Percentiles rank a stretch among this genome's conserved stretches.
Conservation (phyloP, 192 early-diverging fungal species). For the Coemansia sp. region DNA sequence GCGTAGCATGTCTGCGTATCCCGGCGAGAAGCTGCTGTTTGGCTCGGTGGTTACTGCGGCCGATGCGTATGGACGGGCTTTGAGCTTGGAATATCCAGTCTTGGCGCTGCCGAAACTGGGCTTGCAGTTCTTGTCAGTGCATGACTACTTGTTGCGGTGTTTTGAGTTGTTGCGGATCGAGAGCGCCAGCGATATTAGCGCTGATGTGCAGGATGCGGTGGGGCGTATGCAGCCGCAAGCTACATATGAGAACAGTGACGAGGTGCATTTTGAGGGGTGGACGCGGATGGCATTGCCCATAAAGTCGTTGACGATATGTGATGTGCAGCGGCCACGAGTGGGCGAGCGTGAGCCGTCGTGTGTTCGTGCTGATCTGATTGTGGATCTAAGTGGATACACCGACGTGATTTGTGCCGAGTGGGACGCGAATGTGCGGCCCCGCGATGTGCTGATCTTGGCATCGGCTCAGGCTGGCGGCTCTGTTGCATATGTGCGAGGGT, state of each 20-base stretch:
- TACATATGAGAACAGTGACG: slow-evolving; percentile 21
- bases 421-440: slow-evolving; percentile 74
- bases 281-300: slow-evolving; percentile 86
- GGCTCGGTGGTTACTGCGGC: slow-evolving; percentile 67
- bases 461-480: neutral
- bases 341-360: slow-evolving; percentile 63
- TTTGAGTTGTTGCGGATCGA: slow-evolving; percentile 84
- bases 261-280: slow-evolving; percentile 88
- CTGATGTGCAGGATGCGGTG: slow-evolving; percentile 88
- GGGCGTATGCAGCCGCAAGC: slow-evolving; percentile 71
- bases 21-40: slow-evolving; percentile 63
- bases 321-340: slow-evolving; percentile 57
- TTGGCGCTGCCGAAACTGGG: slow-evolving; percentile 84
- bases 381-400: slow-evolving; percentile 66
- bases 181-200: slow-evolving; percentile 77
- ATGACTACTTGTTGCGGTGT: slow-evolving; percentile 88
- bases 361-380: slow-evolving; percentile 80
- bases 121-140: slow-evolving; percentile 89
- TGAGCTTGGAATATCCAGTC: slow-evolving; percentile 7
- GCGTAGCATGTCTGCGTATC: slow-evolving; percentile 18
- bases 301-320: slow-evolving; percentile 65
- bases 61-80: slow-evolving; percentile 54
- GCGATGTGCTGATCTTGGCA: slow-evolving; percentile 84
- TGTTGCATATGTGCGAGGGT: slow-evolving; percentile 66
- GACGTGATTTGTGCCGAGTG: slow-evolving; percentile 82